Base-by-base conservation (phyloP, 2,329 filamentous ascomycete species). In the Aplosporella prunicola region DNA sequence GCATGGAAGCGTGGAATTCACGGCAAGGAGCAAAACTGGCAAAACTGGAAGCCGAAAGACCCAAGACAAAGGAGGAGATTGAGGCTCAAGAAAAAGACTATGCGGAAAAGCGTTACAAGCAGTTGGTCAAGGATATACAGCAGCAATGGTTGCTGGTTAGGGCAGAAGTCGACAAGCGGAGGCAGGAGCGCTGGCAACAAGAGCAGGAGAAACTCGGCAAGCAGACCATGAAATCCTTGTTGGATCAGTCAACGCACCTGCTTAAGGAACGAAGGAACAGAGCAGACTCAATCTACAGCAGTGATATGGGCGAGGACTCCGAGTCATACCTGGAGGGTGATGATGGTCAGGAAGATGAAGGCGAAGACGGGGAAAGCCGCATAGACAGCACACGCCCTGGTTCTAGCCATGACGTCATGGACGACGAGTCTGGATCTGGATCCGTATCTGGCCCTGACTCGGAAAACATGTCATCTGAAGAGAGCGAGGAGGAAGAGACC, bases 61-160 rank as follows among this genome's bases (percentile, higher is more conserved):
- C 38, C 7, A 35, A 58, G 47, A 55, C 50, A 10, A 48, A 73
- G 1, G 86, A 95, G 51, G 82, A 96, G 55, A 71, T 95, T 13
- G 79, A 88, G 49, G 75, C 74, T 10, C 89, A 96, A 54, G 78
- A 83, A 41, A 70, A 73, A 36, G 77, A 80, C 16, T 69, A 78
- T 49, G 78, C 78, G 59, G 68, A 78, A 43, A 63, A 66, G 30
- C 73, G 77, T 18, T 93, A 91, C 57, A 84, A 76, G 43, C 72
- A 78, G 42, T 74, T 95, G 11, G 68, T 81, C 26, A 72, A 68
- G 39, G 76, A 80, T 53, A 56, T 81, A 40, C 71, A 73, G 44
- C 69, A 71, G 42, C 71, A 75, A 46, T 81, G 78, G 66, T 66
- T 72, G 30, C 56, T 75, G 38, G 70, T 78, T 30, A 68, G 62